Evolutionary conservation across 495 filamentous ascomycete genomes (phyloP), one percentile per base, ranked within the genome.

Genomic region (Tuber calosporum): DNA sequence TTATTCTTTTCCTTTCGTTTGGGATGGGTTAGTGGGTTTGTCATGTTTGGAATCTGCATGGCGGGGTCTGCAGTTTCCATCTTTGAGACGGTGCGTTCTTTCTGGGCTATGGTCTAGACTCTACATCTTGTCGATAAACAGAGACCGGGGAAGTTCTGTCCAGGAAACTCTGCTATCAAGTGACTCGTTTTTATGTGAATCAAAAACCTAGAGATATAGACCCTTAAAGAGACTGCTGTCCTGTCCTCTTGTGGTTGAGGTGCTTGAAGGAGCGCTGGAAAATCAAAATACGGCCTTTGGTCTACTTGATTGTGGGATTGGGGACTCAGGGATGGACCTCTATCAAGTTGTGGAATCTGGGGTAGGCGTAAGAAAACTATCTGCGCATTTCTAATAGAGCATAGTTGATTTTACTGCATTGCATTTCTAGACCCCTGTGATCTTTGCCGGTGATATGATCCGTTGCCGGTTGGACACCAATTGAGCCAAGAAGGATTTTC

Each of bases 171-270:
- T 68, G 15, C 71, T 6, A 37, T 34, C 36, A 69, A 26, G 26
- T 70, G 58, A 43, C 30, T 75, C n/a, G n/a, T 76, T 53, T 69
- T 37, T 67, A 66, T 34, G 37, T 42, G 30, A 68, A 73, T 74
- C 82, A 30, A 9, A 11, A 30, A 13, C n/a, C 89, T 89, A 91
- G 85, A 88, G 89, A 88, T 87, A 89, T 86, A 88, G 86, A 85
- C 85, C 86, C 79, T 85, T 77, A 41, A 70, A 86, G 87, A 87
- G 87, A 83, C 85, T 90, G 88, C 88, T 88, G 84, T 86, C 84
- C 84, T 84, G 85, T 86, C 80, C 79, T 76, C 76, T 34, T 45
- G 66, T 70, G 62, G 68, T 72, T 45, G 68, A 69, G 66, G 73
- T 42, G 73, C 74, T 77, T 79, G 78, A 79, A 76, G 77, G 77